Conservation (phyloP, 2,329 filamentous ascomycete species). For the Xylaria sp. region DNA sequence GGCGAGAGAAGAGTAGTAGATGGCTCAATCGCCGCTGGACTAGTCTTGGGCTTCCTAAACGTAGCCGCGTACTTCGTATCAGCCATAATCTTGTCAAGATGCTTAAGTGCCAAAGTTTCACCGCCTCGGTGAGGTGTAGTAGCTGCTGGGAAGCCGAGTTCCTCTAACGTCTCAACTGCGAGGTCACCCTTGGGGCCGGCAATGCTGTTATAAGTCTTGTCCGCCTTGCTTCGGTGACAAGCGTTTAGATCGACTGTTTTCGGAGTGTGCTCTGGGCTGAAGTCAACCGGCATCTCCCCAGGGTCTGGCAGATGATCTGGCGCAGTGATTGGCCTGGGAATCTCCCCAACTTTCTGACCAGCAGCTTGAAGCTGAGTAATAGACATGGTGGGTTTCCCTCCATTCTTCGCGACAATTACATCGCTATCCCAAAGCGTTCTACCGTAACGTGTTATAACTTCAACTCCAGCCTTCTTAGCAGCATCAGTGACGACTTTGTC, state of each 20-base stretch:
- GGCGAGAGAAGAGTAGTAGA: conserved; percentile 79
- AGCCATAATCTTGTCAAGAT: conserved; percentile 68
- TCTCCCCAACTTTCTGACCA: conserved; percentile 70
- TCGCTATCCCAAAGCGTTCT: conserved; percentile 81
- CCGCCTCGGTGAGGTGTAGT: conserved; percentile 76
- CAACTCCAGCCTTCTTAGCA: conserved; percentile 73
- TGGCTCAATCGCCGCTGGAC: conserved; percentile 77
- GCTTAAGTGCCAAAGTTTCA: conserved; percentile 71
- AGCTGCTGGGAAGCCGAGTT: conserved; percentile 73
- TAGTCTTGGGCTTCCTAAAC: conserved; percentile 81
- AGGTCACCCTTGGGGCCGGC: conserved; percentile 77
- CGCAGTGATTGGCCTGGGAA: conserved; percentile 69
- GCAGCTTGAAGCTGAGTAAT: conserved; percentile 74
- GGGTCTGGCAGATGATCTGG: conserved; percentile 72
- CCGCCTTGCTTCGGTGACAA: conserved; percentile 62
- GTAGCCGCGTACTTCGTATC: conserved; percentile 76
- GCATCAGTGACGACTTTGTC: conserved; percentile 69
- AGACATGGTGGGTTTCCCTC: conserved; percentile 79
- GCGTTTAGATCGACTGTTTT: conserved; percentile 69
- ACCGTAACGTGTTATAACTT: conserved; percentile 73
- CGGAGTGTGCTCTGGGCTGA: conserved; percentile 66
- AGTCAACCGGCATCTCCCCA: conserved; percentile 68
- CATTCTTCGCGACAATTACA: conserved; percentile 72
- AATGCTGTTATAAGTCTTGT: conserved; percentile 69
- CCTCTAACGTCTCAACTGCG: conserved; percentile 74